phyloP scores from a whole-genome alignment of 108 stramenopile genomes.

The Cyclostephanos invisitatus region DNA sequence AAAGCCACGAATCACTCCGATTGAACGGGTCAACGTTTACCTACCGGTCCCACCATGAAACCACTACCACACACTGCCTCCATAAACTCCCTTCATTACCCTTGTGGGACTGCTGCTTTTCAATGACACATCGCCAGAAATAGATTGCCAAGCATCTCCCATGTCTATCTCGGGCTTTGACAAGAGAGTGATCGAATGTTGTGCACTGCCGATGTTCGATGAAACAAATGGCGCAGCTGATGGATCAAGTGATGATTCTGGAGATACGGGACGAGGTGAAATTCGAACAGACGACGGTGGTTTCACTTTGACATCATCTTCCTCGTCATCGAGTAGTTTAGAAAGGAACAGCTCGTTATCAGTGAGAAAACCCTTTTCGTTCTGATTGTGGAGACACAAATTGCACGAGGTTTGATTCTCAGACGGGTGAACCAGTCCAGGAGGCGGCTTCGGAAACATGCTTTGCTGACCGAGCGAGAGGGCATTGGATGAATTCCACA shows the following conservation, averaged over 20 bases:
- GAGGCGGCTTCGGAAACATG: slow-evolving; percentile 39
- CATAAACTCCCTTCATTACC: slow-evolving; percentile 45
- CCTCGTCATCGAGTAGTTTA: slow-evolving; percentile 52
- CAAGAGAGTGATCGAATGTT: not conserved
- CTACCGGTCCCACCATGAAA: not conserved
- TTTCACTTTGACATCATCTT: slow-evolving; percentile 22
- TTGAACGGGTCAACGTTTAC: not conserved
- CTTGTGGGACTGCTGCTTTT: slow-evolving; percentile 10
- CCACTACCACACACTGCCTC: slow-evolving; percentile 43
- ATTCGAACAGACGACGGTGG: slow-evolving; percentile 11
- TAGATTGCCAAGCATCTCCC: slow-evolving; percentile 20
- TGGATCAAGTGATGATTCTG: slow-evolving; percentile 43
- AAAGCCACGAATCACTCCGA: not conserved
- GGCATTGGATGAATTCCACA: not conserved
- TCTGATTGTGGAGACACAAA: slow-evolving; percentile 4
- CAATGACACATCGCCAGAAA: slow-evolving; percentile 10
- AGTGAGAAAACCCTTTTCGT: slow-evolving; percentile 20
- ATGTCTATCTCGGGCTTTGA: slow-evolving; percentile 4
- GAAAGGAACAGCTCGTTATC: slow-evolving; percentile 46
- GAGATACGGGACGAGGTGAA: slow-evolving; percentile 16
- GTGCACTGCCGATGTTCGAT: not conserved
- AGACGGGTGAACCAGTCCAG: slow-evolving; percentile 29
- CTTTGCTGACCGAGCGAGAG: slow-evolving; percentile 1
- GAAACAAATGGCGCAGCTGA: slow-evolving; percentile 42
- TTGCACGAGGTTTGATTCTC: slow-evolving; percentile 11